These are phyloP conservation scores for Cyberlindnera maritima DNA, from an alignment of 805 yeast species.

Conservation along the genomic window DNA sequence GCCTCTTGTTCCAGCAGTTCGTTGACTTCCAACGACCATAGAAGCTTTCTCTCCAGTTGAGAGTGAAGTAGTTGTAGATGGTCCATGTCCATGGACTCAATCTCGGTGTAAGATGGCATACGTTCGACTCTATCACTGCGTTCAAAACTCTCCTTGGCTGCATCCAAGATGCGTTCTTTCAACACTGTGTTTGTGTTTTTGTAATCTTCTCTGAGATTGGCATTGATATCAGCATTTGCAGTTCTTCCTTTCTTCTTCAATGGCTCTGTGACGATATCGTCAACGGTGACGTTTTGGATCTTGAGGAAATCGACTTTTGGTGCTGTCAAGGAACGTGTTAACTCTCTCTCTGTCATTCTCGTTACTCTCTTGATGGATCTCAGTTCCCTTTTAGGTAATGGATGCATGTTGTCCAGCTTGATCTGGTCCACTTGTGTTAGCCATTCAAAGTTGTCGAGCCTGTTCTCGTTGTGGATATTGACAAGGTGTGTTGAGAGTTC, in stretches of 20 bases:
- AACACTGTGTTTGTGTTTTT: slow-evolving; percentile 11
- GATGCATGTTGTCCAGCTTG: slow-evolving; percentile 6
- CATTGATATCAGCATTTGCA: slow-evolving; percentile 26
- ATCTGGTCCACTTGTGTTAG: slow-evolving; percentile 16
- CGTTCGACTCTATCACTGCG: slow-evolving; percentile 15
- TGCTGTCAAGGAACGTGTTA: slow-evolving; percentile 6
- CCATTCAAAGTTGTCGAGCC: slow-evolving; percentile 17
- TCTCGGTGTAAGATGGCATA: slow-evolving; percentile 19
- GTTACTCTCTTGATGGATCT: slow-evolving; percentile 11
- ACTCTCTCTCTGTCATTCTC: slow-evolving; percentile 12
- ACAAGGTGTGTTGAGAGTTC: slow-evolving; percentile 64
- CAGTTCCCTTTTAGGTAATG: slow-evolving; percentile 6
- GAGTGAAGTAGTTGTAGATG: slow-evolving; percentile 26
- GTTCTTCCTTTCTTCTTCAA: slow-evolving; percentile 27
- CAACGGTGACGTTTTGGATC: slow-evolving; percentile 23
- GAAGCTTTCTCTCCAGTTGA: slow-evolving; percentile 31
- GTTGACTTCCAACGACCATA: slow-evolving; percentile 39
- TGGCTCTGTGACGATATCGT: slow-evolving; percentile 27
- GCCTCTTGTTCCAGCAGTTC: slow-evolving; percentile 35
- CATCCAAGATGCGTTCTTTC: slow-evolving; percentile 4
- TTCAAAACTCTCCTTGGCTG: slow-evolving; percentile 10
- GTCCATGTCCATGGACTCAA: slow-evolving; percentile 11
- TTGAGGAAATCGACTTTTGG: slow-evolving; percentile 24
- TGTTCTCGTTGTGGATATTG: slow-evolving; percentile 42
- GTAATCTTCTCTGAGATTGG: slow-evolving; percentile 20